These are phyloP conservation scores for Malbranchea zuffiana DNA, from an alignment of 2,329 filamentous ascomycete species.

Conservation along the genomic window DNA sequence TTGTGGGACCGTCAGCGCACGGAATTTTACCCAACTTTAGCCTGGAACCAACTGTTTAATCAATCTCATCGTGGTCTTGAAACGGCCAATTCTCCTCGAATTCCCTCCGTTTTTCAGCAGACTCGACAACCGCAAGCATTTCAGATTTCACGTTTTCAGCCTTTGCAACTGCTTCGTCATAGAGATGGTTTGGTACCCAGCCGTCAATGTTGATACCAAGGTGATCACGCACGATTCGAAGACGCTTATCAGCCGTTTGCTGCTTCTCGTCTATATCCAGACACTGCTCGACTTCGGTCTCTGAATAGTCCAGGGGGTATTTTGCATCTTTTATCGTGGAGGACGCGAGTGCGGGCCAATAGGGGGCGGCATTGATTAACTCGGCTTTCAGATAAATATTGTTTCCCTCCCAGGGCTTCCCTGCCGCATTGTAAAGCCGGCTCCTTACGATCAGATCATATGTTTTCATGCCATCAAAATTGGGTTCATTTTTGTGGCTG, in stretches of 20 bases:
- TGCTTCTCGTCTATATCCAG: constrained; percentile 14
- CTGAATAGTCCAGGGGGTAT: constrained; percentile 15
- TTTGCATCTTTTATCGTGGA: background rate
- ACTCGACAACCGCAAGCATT: constrained; percentile 17
- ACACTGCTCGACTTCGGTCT: constrained; percentile 10
- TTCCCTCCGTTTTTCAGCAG: constrained; percentile 11
- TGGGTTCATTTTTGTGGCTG: constrained; percentile 12
- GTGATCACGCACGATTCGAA: constrained; percentile 15
- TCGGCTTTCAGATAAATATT: constrained; percentile 18
- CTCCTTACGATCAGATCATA: constrained; percentile 13
- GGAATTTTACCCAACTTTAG: no score
- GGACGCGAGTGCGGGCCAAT: constrained; percentile 12
- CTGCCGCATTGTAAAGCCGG: constrained; percentile 15
- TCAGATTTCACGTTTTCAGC: constrained; percentile 15
- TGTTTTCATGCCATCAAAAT: constrained; percentile 16
- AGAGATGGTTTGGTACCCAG: constrained; percentile 19
- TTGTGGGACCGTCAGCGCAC: no score
- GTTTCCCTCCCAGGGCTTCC: constrained; percentile 20
- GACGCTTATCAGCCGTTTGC: constrained; percentile 17
- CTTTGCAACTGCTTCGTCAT: constrained; percentile 15
- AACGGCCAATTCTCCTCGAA: constrained; percentile 14
- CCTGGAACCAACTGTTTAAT: constrained; percentile 4
- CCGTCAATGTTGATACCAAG: constrained; percentile 18
- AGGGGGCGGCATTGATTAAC: constrained; percentile 15
- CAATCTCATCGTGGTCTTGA: constrained; percentile 13